Percentiles rank a stretch among this genome's conserved stretches.
Evolutionary conservation across 106 monocot species (phyloP).

Genomic region (Triglochin maritima): DNA sequence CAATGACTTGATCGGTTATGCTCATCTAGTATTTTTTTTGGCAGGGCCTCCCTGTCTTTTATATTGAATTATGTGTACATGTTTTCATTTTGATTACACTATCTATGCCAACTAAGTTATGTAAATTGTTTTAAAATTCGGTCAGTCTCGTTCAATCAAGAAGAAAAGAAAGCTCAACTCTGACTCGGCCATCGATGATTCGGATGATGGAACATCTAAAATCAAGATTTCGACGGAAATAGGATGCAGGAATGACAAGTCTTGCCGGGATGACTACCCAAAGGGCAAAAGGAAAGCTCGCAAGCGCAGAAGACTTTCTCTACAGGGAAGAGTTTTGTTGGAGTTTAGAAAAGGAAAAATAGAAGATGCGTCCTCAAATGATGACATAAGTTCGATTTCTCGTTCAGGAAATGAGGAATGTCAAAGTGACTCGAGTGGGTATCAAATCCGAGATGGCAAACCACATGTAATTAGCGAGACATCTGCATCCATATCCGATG

Average conservation of each 20-base stretch:
- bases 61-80: no score
- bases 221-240: background rate
- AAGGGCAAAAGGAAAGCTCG: conserved; percentile 11
- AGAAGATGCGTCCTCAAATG: background rate
- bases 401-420: background rate
- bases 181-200: background rate
- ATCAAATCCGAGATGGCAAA: background rate
- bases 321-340: conserved; percentile 2
- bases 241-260: background rate
- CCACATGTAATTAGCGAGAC: background rate
- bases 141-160: conserved; percentile 12
- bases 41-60: no score
- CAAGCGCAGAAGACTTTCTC: conserved; percentile 9
- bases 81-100: no score
- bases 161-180: conserved; percentile 1
- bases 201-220: background rate
- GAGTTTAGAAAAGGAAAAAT: background rate
- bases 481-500: background rate
- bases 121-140: background rate
- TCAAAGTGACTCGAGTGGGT: background rate
- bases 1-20: no score
- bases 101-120: background rate
- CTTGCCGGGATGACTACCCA: conserved; percentile 5
- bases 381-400: background rate
- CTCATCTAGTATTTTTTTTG: no score